Conservation (phyloP, 2,329 filamentous ascomycete genomes). For the Teratosphaeria gauchensis region DNA sequence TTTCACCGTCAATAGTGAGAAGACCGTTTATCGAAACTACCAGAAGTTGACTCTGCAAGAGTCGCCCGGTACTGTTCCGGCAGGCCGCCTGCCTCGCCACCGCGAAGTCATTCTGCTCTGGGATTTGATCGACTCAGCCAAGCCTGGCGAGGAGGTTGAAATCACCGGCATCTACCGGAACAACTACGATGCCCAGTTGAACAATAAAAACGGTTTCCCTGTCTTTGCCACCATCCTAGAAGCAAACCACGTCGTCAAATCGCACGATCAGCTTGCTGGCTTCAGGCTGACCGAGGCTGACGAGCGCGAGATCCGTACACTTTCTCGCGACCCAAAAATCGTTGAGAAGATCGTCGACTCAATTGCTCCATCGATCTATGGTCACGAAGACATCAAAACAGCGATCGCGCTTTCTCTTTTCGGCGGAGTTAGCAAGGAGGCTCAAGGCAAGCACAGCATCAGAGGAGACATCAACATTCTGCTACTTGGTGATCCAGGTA, state of each 20-base stretch:
- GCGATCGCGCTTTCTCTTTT: constrained; percentile 90
- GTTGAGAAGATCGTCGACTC: constrained; percentile 87
- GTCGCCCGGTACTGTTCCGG: constrained; percentile 91
- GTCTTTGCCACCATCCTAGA: constrained; percentile 97
- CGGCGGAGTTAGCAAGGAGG: constrained; percentile 83
- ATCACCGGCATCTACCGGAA: constrained; percentile 95
- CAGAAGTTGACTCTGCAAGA: constrained; percentile 96
- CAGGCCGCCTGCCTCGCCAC: constrained; percentile 84
- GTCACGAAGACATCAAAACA: constrained; percentile 93
- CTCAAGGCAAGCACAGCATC: constrained; percentile 80
- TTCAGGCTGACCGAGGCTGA: constrained; percentile 94
- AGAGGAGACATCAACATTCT: constrained; percentile 97
- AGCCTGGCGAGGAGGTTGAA: constrained; percentile 95
- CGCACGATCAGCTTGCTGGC: constrained; percentile 92
- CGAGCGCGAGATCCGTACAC: constrained; percentile 75
- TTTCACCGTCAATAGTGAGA: constrained; percentile 91
- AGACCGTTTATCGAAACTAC: constrained; percentile 97
- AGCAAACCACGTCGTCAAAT: constrained; percentile 93
- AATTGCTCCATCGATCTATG: constrained; percentile 95
- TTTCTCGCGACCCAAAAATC: constrained; percentile 84
- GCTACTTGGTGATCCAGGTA: constrained; percentile 91
- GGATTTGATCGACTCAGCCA: constrained; percentile 92
- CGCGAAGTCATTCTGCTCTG: constrained; percentile 92
- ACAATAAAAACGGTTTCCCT: constrained; percentile 97
- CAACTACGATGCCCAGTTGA: constrained; percentile 94